Base-by-base conservation (phyloP, 2,329 filamentous ascomycete genomes). In the Aschersonia sp. region DNA sequence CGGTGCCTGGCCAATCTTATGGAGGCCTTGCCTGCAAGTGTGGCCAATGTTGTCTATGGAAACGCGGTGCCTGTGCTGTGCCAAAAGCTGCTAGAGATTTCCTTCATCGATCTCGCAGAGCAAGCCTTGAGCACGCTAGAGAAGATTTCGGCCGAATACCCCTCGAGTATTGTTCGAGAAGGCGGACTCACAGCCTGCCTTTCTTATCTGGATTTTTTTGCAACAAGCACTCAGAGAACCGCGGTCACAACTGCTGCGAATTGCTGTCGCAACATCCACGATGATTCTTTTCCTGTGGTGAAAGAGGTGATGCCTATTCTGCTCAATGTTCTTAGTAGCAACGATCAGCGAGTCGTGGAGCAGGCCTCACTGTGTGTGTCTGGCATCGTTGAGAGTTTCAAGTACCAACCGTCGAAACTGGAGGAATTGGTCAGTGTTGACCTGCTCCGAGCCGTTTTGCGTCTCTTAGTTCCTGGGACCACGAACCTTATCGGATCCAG, bases 211-310 rank as follows among this genome's bases (percentile, higher is more conserved):
- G 92, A 98, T 62, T 98, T 98, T 67, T 98, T 98, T 59, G 85
- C 90, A 12, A 98, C 92, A 0, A 92, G 90, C 63, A 97, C 92
- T 2, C 92, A 98, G 65, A 80, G 92, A 54, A 96, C 90, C 11
- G 92, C 92, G 6, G 92, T 98, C 6, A 97, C 89, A 4, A 98
- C 90, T 10, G 92, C 94, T 8, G 94, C 92, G 48, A 98, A 98
- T 60, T 98, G 92, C 68, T 98, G 94, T 63, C 85, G 92, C 53
- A 96, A 96, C 60, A 92, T 98, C 14, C 87, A 89, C 1, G 84
- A 90, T 56, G 92, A 97, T 58, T 94, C 87, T 0, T 98, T 98
- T 60, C 72, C 81, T 1, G 89, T 94, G 8, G 85, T 98, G 45
- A 80, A 83, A 59, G 89, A 96, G 64, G 92, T 96, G 42, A 98